Base-by-base conservation (phyloP, 192 early-diverging fungal genomes). In the Coemansia sp. region DNA sequence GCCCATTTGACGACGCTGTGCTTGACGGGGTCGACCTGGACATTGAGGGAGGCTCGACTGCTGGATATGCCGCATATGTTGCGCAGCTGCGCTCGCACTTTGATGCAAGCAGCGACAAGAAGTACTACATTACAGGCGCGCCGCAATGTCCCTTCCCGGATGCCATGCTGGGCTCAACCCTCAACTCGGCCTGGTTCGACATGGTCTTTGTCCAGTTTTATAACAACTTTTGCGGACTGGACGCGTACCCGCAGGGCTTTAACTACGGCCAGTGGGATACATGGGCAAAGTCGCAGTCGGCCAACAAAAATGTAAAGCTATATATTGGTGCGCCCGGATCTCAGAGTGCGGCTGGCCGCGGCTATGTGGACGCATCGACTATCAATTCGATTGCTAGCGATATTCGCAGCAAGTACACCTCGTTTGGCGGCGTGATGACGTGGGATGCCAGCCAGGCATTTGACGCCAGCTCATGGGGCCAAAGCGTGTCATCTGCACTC, bases 361-460 rank as follows among this genome's bases (percentile, higher is more conserved):
- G 86, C 3, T 87, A 82, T 58, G 80, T 85, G 37, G 62, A 66
- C 32, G 55, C 81, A 4, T 41, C 58, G 9, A 59, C 50, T 24
- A 63, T 87, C 12, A 51, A 43, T 51, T 50, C 58, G 20, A 87
- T 87, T 59, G 71, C 70, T 14, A 48, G 70, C 41, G 52, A 59
- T 29, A 70, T 77, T 18, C 73, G 75, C 12, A 23, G 68, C 47
- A 64, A 74, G 52, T 75, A 82, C 52, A 61, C 60, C 16, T 68
- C 68, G n/a, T 84, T 88, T 60, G 88, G 85, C 26, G 88, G 88
- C n/a, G 88, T 88, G 9, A 89, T 89, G 88, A 83, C 85, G 51
- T 89, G 88, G 86, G 74, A 82, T 38, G 71, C 79, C 18, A 73
- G 70, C 55, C 73, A 75, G 61, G 74, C 75, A 39, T 59, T 78